phyloP scores from a whole-genome alignment of 257 asterid species.

The Penstemon barbatus region DNA sequence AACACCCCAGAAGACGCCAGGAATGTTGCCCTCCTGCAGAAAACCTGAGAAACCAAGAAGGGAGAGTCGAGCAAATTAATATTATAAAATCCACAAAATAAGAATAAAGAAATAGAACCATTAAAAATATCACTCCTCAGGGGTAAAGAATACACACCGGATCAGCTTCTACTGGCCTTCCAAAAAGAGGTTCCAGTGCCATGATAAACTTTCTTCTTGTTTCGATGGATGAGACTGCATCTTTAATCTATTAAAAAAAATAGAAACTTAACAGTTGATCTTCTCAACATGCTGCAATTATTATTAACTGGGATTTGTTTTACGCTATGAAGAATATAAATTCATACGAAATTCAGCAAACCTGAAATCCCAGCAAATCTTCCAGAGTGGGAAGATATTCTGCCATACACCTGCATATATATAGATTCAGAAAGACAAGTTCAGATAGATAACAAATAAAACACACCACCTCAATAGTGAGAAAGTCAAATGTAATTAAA shows the following conservation, averaged over 20 bases:
- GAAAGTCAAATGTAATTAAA: constrained; percentile 2
- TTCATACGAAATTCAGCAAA: constrained; percentile 32
- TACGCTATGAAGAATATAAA: constrained; percentile 12
- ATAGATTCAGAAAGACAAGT: constrained; percentile 14
- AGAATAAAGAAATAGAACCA: constrained; percentile 13
- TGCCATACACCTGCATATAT: constrained; percentile 77
- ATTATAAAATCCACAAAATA: constrained; percentile 21
- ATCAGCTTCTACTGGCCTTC: constrained; percentile 92
- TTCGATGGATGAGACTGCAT: constrained; percentile 74
- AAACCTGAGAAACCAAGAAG: constrained; percentile 55
- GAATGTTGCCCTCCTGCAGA: constrained; percentile 82
- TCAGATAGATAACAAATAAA: constrained; percentile 19
- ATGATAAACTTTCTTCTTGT: constrained; percentile 67
- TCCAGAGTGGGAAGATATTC: constrained; percentile 88
- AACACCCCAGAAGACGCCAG: constrained; percentile 73
- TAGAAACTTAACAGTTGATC: constrained; percentile 8
- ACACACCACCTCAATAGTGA: background rate
- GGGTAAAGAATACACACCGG: constrained; percentile 52
- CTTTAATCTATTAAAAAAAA: constrained; percentile 57
- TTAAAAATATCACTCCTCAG: constrained; percentile 14
- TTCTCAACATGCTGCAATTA: constrained; percentile 12
- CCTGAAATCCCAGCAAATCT: constrained; percentile 76
- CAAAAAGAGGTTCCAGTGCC: constrained; percentile 69
- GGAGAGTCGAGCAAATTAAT: constrained; percentile 17
- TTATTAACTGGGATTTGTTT: background rate